Evolutionary conservation across 2,329 filamentous ascomycete genomes (phyloP).

Genomic region (Fusarium poae): DNA sequence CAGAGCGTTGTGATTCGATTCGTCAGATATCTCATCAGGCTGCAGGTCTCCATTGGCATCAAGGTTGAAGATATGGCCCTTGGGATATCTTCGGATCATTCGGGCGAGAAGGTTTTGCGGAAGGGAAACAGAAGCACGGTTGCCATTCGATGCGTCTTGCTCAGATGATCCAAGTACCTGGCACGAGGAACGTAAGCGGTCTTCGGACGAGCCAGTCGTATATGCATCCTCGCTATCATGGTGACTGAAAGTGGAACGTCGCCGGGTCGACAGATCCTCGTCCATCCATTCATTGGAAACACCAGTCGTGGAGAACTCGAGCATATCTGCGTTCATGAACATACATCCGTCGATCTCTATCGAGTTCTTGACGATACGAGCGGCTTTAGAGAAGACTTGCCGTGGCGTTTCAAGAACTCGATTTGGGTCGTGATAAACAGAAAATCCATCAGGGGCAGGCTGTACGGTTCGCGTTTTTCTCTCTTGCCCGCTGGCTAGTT

Average conservation of each 20-base stretch:
- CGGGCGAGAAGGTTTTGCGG: constrained; percentile 57
- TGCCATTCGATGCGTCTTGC: constrained; percentile 14
- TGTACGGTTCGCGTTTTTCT: neutral
- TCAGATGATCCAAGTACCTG: constrained; percentile 29
- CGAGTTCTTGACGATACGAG: constrained; percentile 58
- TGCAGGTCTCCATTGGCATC: constrained; percentile 55
- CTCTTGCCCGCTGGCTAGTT: neutral
- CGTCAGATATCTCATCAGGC: constrained; percentile 49
- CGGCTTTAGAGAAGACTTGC: constrained; percentile 58
- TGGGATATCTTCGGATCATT: constrained; percentile 60
- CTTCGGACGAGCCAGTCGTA: constrained; percentile 28
- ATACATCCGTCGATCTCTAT: constrained; percentile 57
- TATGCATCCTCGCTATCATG: constrained; percentile 25
- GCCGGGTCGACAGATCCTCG: constrained; percentile 15
- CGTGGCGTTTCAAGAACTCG: constrained; percentile 2
- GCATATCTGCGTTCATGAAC: constrained; percentile 53
- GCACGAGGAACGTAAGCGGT: constrained; percentile 16
- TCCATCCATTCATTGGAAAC: constrained; percentile 26
- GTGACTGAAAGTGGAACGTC: constrained; percentile 22
- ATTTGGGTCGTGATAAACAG: neutral
- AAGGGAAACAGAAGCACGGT: constrained; percentile 43
- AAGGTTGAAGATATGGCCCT: constrained; percentile 62
- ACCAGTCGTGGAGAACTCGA: constrained; percentile 32
- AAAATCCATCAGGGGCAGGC: neutral
- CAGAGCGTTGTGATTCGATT: constrained; percentile 10